These are phyloP conservation scores for Aspergillus transmontanensis DNA, from an alignment of 2,329 filamentous ascomycete species.

Conservation along the genomic window DNA sequence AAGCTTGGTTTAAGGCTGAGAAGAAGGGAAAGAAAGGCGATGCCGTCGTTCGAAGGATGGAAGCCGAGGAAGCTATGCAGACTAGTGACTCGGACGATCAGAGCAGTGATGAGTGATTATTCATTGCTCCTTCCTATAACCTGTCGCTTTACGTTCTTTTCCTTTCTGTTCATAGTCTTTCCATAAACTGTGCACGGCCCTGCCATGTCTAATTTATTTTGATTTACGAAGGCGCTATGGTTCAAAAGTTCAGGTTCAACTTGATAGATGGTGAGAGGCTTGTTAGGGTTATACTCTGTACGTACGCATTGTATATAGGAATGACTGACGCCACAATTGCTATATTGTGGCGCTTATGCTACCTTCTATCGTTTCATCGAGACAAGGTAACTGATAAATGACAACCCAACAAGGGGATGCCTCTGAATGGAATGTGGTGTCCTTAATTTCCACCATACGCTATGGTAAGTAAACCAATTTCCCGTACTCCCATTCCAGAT, in stretches of 20 bases:
- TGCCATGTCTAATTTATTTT: neutral
- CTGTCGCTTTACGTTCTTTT: neutral
- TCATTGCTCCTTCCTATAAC: neutral
- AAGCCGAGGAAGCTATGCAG: slow-evolving; percentile 35
- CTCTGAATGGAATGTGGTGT: neutral
- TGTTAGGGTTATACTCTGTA: neutral
- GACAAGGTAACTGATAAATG: neutral
- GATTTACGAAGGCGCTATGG: slow-evolving; percentile 2
- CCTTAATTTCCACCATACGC: neutral
- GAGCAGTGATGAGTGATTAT: slow-evolving; percentile 32
- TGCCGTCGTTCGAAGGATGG: slow-evolving; percentile 41
- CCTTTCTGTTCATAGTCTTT: neutral
- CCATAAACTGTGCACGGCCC: neutral
- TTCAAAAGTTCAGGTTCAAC: neutral
- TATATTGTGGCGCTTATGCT: neutral
- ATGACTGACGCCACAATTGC: neutral
- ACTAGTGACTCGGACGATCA: slow-evolving; percentile 41
- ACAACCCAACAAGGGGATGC: neutral
- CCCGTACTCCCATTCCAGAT: neutral
- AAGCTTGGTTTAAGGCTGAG: slow-evolving; percentile 49
- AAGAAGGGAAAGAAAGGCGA: slow-evolving; percentile 47
- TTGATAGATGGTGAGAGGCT: neutral
- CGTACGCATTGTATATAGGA: neutral
- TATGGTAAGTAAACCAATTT: neutral
- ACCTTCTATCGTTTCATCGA: neutral